Evolutionary conservation across 1,139 yeast genomes (phyloP).

Genomic region (Hemisphaericaspora xylofermentans): DNA sequence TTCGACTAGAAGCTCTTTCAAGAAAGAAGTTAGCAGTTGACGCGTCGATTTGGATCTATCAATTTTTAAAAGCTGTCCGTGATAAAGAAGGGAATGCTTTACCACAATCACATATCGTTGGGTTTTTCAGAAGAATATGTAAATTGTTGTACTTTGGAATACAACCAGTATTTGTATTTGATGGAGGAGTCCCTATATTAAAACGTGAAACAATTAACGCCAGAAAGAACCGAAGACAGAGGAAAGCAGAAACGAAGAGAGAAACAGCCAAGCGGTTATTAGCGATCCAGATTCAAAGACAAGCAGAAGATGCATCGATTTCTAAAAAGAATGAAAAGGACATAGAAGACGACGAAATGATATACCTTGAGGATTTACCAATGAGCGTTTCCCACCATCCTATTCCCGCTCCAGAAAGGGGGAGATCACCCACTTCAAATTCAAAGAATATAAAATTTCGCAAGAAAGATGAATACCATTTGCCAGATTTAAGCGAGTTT

Average conservation of each 20-base stretch:
- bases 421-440: constrained; percentile 9
- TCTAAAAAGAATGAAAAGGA: constrained; percentile 3
- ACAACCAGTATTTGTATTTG: constrained; percentile 91
- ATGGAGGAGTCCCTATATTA: constrained; percentile 91
- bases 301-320: constrained; percentile 30
- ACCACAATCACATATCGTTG: constrained; percentile 82
- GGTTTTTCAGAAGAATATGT: constrained; percentile 92
- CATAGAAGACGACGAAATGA: constrained; percentile 14
- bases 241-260: constrained; percentile 66
- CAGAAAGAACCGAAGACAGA: constrained; percentile 72
- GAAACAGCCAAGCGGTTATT: constrained; percentile 79
- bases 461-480: constrained; percentile 75
- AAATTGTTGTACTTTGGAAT: constrained; percentile 87
- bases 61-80: constrained; percentile 90
- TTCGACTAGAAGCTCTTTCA: constrained; percentile 76
- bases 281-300: constrained; percentile 73
- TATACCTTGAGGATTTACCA: constrained; percentile 45
- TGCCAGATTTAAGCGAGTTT: constrained; percentile 60
- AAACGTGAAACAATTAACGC: constrained; percentile 73
- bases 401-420: not conserved
- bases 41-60: constrained; percentile 99
- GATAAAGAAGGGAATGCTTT: constrained; percentile 80
- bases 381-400: constrained; percentile 22
- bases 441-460: constrained; percentile 22
- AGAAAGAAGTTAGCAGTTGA: constrained; percentile 87